phyloP scores from a whole-genome alignment of 495 filamentous ascomycete genomes.

The Entonaema liquescens region DNA sequence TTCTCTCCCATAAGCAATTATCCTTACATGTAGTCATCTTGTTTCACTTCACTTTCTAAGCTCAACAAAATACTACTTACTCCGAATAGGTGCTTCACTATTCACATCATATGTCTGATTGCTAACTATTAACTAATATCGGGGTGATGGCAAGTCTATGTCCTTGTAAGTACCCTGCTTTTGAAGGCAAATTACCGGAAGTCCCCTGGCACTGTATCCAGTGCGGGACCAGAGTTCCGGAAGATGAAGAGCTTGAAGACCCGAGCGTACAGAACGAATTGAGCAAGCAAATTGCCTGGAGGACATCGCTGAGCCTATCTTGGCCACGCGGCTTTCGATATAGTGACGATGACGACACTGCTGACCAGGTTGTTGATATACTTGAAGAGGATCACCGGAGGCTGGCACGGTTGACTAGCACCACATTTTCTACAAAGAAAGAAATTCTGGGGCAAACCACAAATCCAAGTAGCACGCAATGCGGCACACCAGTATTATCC shows the following conservation, averaged over 20 bases:
- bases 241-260: neutral
- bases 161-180: neutral
- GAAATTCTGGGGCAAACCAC: neutral
- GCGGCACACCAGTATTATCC: neutral
- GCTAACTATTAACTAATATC: neutral
- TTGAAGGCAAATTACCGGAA: neutral
- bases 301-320: neutral
- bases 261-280: neutral
- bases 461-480: neutral
- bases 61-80: too few species aligned
- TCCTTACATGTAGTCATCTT: neutral
- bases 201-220: neutral
- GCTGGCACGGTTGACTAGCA: too few species aligned
- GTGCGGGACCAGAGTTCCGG: neutral
- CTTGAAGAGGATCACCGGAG: neutral
- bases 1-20: neutral
- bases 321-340: neutral
- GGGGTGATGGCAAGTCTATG: neutral
- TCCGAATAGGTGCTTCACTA: too few species aligned
- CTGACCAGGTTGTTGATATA: neutral
- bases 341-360: neutral
- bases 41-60: too few species aligned
- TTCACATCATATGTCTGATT: neutral
- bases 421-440: too few species aligned
- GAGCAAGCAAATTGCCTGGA: neutral